Evolutionary conservation across 2,329 filamentous ascomycete genomes (phyloP).

Genomic region (Hirsutella rhossiliensis): DNA sequence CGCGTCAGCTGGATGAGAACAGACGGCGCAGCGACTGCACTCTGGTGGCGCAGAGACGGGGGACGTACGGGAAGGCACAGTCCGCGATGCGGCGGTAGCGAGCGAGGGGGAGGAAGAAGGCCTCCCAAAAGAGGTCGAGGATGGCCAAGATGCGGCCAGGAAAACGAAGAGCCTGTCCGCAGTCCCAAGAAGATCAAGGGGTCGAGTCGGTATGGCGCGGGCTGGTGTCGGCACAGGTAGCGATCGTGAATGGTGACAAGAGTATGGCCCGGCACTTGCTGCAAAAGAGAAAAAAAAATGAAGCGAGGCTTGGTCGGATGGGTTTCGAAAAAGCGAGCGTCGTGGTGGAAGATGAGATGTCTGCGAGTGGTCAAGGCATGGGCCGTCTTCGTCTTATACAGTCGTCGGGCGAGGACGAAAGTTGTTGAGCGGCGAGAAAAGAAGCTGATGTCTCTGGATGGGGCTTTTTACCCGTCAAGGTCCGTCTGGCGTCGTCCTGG

Average conservation of each 20-base stretch:
- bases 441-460: neutral
- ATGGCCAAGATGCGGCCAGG: neutral
- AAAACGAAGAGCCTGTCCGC: neutral
- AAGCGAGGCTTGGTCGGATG: neutral
- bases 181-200: neutral
- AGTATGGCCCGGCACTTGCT: neutral
- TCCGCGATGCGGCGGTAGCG: neutral
- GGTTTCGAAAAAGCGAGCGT: neutral
- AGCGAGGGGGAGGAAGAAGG: neutral
- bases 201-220: too few species aligned
- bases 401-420: neutral
- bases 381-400: neutral
- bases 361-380: neutral
- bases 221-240: neutral
- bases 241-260: neutral
- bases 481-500: neutral
- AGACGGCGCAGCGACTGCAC: neutral
- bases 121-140: neutral
- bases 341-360: neutral
- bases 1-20: conserved; percentile 9
- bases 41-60: neutral
- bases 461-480: neutral
- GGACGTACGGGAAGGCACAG: neutral
- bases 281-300: neutral
- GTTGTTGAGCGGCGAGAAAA: neutral